Evolutionary conservation across 345 rosid species (phyloP), one percentile per base, ranked within the genome.

Genomic region (Hypericum androsaemum): DNA sequence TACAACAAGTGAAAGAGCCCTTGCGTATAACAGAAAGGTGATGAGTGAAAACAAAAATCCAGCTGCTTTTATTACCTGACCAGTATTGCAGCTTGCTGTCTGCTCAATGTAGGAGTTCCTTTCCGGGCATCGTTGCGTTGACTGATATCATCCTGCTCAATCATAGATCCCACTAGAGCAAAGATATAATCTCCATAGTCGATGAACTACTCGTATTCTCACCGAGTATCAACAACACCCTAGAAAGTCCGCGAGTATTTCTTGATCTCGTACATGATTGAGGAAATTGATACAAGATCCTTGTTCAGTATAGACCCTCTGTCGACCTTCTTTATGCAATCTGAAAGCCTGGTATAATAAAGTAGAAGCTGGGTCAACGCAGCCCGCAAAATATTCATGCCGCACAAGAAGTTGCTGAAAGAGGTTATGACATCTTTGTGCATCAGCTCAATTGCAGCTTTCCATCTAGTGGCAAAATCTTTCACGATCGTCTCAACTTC

Each of bases 371-470:
- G 98, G 36, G 98, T 92, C 78, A 88, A 61, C 50, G 96, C 95
- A 61, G 98, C 98, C 59, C 85, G 80, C 74, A 92, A 57, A 59
- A 92, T 92, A 69, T 92, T 95, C 98, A 85, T 92, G 16, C 97
- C 98, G 10, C 97, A 83, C 71, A 88, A 65, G 73, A 83, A 92
- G 77, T 85, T 92, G 70, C 98, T 88, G 72, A 92, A 92, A n/a
- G 95, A 88, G 7, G 98, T 92, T 49, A 92, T 88, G 37, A 92
- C 94, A 40, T 92, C 98, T 76, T 88, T 88, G 82, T 92, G 90
- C 98, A 92, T 92, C 70, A 92, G 63, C 64, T 92, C 97, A 52
- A 92, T 92, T 0, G 90, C 94, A 9, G 88, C 78, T 63, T 83
- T 88, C 98, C 97, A 92, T 53, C 97, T 70, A 77, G 85, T 81